Conservation (phyloP, 1,284 basidiomycete genomes). For the Rhodotorula sp. region DNA sequence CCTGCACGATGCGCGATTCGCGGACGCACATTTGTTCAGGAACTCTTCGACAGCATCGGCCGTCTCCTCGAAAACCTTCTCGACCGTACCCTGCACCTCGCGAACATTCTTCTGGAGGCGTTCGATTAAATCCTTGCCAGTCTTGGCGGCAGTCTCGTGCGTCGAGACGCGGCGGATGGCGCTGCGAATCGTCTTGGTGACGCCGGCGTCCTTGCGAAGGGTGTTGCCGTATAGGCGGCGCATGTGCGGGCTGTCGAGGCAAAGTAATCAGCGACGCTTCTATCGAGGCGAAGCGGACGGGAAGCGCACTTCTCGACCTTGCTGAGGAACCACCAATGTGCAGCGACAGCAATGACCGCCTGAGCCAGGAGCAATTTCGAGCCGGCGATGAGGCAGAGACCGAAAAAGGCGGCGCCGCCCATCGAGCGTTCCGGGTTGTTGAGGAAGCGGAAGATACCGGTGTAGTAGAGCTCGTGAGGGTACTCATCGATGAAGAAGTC, state of each 20-base stretch:
- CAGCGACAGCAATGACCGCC: slow-evolving; percentile 76
- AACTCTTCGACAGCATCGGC: slow-evolving; percentile 88
- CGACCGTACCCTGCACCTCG: slow-evolving; percentile 88
- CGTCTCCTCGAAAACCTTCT: slow-evolving; percentile 91
- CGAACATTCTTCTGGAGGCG: slow-evolving; percentile 72
- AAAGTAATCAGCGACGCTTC: slow-evolving; percentile 9
- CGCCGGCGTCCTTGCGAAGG: slow-evolving; percentile 88
- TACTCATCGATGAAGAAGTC: slow-evolving; percentile 95
- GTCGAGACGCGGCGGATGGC: slow-evolving; percentile 53
- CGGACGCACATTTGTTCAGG: slow-evolving; percentile 67
- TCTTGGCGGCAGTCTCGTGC: background rate
- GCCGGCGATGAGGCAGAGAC: slow-evolving; percentile 83
- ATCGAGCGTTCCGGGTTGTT: slow-evolving; percentile 92
- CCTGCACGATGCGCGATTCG: background rate
- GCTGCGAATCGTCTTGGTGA: slow-evolving; percentile 92
- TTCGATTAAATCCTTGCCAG: slow-evolving; percentile 55
- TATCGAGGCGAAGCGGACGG: background rate
- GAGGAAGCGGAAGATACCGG: slow-evolving; percentile 77
- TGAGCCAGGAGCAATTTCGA: slow-evolving; percentile 79
- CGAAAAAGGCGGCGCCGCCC: slow-evolving; percentile 93
- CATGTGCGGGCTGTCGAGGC: slow-evolving; percentile 81
- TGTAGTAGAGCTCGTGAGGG: slow-evolving; percentile 86
- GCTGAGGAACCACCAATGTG: slow-evolving; percentile 51
- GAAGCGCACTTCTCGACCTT: slow-evolving; percentile 66
- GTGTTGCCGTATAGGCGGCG: slow-evolving; percentile 88